A percentile compares a stretch with the other conserved stretches of the same genome.
phyloP scores from a whole-genome alignment of 2,329 filamentous ascomycete species.

The Colletotrichum eleusines region DNA sequence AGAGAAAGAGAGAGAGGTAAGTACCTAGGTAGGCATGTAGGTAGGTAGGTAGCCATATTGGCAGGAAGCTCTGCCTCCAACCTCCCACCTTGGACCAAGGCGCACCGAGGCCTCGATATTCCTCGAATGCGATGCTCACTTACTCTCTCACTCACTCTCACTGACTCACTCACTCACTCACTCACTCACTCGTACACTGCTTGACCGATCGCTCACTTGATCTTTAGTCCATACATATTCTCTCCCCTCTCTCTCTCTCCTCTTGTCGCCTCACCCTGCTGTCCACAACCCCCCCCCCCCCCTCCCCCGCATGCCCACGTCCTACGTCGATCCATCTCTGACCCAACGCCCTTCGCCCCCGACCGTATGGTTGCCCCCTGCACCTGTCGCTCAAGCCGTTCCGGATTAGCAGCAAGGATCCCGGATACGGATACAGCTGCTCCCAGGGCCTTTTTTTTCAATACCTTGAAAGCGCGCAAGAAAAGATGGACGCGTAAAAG shows the following conservation, averaged over 20 bases:
- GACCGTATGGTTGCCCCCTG: slow-evolving; percentile 34
- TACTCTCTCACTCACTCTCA: neutral
- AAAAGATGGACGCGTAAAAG: neutral
- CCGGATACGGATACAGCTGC: neutral
- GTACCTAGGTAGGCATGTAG: too few species aligned
- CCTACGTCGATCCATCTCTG: neutral
- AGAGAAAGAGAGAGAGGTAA: too few species aligned
- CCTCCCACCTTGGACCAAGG: neutral
- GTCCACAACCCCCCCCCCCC: neutral
- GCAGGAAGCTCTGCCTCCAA: neutral
- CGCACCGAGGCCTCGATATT: neutral
- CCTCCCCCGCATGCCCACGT: neutral
- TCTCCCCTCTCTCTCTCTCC: neutral
- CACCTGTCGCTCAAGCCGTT: slow-evolving; percentile 36
- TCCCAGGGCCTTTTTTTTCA: neutral
- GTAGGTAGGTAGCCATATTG: neutral
- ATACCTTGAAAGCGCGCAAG: neutral
- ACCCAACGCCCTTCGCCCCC: slow-evolving; percentile 3
- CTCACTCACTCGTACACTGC: too few species aligned
- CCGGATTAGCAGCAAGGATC: slow-evolving; percentile 40
- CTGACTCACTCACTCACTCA: too few species aligned
- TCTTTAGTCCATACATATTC: too few species aligned
- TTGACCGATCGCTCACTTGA: too few species aligned
- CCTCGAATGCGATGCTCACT: neutral
- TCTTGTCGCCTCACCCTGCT: neutral